Evolutionary conservation across 306 rosid species (phyloP).

Genomic region (Prunus armeniaca): DNA sequence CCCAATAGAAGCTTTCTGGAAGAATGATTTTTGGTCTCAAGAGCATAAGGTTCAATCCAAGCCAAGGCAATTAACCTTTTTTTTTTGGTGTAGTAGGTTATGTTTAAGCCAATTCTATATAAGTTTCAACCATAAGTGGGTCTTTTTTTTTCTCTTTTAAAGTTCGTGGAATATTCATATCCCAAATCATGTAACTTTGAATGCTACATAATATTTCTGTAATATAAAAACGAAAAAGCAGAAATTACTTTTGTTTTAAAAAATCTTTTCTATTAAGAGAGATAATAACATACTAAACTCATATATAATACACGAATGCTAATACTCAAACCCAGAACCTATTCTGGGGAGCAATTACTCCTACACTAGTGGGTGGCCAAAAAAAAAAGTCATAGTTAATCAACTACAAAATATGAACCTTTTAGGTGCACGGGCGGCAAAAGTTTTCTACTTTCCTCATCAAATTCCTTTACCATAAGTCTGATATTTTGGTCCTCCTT

Average conservation of each 20-base stretch:
- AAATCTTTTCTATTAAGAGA: too few relatives aligned
- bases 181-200: constrained; percentile 13
- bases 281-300: too few relatives aligned
- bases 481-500: background rate
- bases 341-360: too few relatives aligned
- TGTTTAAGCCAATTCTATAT: background rate
- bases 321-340: accelerated
- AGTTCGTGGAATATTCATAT: background rate
- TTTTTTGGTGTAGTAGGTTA: background rate
- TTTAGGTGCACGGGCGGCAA: background rate
- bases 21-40: background rate
- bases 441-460: background rate
- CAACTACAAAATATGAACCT: background rate
- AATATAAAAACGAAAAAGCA: background rate
- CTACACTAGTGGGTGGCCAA: too few relatives aligned
- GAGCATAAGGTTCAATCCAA: background rate
- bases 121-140: background rate
- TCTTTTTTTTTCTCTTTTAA: background rate
- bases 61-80: background rate
- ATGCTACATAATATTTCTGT: background rate
- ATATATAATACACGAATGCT: too few relatives aligned
- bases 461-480: background rate
- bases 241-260: too few relatives aligned
- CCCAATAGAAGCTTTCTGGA: background rate
- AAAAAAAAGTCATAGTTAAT: too few relatives aligned